Conservation (phyloP, 225 moss, liverwort and hornwort species). For the Rhytidiadelphus loreus region DNA sequence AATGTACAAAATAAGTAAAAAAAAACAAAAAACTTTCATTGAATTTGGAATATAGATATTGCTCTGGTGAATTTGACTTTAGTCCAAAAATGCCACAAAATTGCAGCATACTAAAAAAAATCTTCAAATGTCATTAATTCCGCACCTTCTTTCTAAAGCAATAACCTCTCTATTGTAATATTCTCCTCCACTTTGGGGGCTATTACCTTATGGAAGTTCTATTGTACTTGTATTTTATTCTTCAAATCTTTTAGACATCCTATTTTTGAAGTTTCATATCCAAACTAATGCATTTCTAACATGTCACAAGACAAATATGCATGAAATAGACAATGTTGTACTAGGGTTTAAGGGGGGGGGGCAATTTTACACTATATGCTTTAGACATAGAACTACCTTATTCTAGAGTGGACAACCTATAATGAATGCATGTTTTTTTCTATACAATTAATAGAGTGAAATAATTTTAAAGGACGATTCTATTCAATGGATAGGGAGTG, state of each 20-base stretch:
- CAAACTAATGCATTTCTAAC: background rate
- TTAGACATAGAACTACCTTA: background rate
- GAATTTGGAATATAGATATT: too few species aligned
- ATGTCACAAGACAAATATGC: background rate
- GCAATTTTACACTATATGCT: background rate
- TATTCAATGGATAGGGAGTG: background rate
- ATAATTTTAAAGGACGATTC: rapidly evolving
- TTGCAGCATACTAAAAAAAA: too few species aligned
- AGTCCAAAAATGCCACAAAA: too few species aligned
- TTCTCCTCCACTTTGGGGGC: too few species aligned
- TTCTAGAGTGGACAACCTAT: rapidly evolving
- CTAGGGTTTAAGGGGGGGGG: rapidly evolving
- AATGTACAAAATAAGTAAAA: too few species aligned
- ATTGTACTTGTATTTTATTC: background rate
- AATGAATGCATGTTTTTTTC: background rate
- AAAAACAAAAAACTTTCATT: too few species aligned
- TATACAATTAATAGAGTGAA: background rate
- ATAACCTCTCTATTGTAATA: too few species aligned
- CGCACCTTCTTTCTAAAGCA: too few species aligned
- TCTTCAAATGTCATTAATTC: too few species aligned
- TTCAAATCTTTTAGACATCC: rapidly evolving
- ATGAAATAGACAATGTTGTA: background rate
- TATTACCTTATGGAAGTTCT: too few species aligned
- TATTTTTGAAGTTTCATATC: background rate
- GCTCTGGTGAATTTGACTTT: too few species aligned